Evolutionary conservation across 139 green algal genomes (phyloP).

Genomic region (Chara braunii): DNA sequence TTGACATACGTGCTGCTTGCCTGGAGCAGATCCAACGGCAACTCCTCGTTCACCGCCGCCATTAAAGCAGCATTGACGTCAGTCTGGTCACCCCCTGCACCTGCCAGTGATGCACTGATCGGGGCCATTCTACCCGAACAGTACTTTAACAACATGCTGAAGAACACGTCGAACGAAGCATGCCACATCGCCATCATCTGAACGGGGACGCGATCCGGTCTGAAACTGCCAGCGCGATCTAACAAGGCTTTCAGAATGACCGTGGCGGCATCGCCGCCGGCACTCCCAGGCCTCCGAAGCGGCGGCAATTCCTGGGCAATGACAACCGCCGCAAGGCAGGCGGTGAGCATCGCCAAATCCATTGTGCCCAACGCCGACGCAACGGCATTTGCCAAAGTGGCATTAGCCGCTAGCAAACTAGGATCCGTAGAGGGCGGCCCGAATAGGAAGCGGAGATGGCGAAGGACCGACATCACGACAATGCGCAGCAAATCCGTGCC

Average conservation of each 20-base stretch:
- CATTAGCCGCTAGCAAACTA: background rate
- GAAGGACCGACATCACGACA: slow-evolving; percentile 21
- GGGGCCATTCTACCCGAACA: slow-evolving; percentile 10
- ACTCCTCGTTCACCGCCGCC: slow-evolving; percentile 24
- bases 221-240: background rate
- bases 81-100: background rate
- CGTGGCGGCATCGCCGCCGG: slow-evolving; percentile 3
- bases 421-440: background rate
- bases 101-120: background rate
- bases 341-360: background rate
- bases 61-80: slow-evolving; percentile 1
- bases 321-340: slow-evolving; percentile 7
- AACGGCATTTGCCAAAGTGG: slow-evolving; percentile 10
- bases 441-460: slow-evolving; percentile 36
- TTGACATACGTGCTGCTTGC: slow-evolving; percentile 19
- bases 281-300: slow-evolving; percentile 3
- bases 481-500: slow-evolving; percentile 3
- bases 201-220: background rate
- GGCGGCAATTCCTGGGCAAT: slow-evolving; percentile 12
- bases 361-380: background rate
- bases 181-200: slow-evolving; percentile 25
- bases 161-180: slow-evolving; percentile 29
- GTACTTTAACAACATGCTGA: slow-evolving; percentile 16
- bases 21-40: slow-evolving; percentile 30
- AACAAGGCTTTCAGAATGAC: slow-evolving; percentile 10